phyloP scores from a whole-genome alignment of 75 land plant genomes.

The Sequoiadendron giganteum region DNA sequence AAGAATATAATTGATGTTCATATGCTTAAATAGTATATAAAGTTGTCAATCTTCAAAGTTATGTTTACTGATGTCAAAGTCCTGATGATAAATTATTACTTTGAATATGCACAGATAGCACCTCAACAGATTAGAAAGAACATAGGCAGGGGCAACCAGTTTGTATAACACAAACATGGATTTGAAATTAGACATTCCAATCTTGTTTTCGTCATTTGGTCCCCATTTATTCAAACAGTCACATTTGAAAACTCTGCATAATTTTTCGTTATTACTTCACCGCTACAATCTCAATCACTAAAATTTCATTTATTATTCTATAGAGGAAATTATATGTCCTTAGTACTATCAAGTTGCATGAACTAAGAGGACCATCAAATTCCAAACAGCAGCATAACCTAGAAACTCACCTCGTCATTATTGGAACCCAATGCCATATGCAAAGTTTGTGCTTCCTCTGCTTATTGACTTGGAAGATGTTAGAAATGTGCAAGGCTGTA shows the following conservation, averaged over 20 bases:
- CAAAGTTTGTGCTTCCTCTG: neutral
- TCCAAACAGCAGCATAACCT: neutral
- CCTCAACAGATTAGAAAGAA: neutral
- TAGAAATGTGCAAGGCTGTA: neutral
- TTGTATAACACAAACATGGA: neutral
- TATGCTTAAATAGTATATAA: neutral
- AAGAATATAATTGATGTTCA: neutral
- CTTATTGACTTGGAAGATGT: neutral
- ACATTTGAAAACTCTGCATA: neutral
- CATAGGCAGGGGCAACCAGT: neutral
- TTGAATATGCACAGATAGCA: neutral
- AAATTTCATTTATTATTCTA: neutral
- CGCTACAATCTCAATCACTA: neutral
- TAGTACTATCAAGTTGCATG: neutral
- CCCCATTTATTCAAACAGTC: neutral
- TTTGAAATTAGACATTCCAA: neutral
- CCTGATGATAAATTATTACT: neutral
- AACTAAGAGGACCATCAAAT: neutral
- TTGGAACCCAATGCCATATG: neutral
- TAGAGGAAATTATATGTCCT: neutral
- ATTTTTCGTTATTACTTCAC: neutral
- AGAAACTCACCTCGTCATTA: conserved; percentile 5
- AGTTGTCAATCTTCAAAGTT: neutral
- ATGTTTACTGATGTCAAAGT: neutral
- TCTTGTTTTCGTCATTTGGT: neutral